Evolutionary conservation across 208 protist species (phyloP).

Genomic region (Angomonas desouzai): DNA sequence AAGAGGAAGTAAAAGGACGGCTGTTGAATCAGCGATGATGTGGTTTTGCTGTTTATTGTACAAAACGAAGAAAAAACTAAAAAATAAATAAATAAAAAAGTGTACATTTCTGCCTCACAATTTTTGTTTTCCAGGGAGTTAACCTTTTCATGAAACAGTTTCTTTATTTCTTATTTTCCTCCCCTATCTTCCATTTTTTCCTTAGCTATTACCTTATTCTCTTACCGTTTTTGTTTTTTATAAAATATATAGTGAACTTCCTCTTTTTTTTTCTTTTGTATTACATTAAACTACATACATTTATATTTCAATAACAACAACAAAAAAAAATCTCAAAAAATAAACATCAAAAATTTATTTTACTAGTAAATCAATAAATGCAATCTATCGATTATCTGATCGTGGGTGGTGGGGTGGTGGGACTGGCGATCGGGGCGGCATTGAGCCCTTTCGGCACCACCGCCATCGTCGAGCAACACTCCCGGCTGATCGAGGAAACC

Average conservation of each 20-base stretch:
- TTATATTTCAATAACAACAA: not conserved
- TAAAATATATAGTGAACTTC: not conserved
- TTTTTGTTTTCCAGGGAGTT: too few relatives aligned
- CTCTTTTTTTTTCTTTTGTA: conserved; percentile 1
- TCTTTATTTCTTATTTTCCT: too few relatives aligned
- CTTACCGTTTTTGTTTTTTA: not conserved
- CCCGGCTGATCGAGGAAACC: conserved; percentile 31
- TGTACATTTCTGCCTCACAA: too few relatives aligned
- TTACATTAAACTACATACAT: conserved; percentile 7
- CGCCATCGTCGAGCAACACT: conserved; percentile 29
- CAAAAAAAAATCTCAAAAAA: not conserved
- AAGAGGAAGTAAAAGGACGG: not conserved
- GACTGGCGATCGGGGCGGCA: conserved; percentile 33
- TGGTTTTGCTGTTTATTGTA: too few relatives aligned
- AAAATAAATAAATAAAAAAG: too few relatives aligned
- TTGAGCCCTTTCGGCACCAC: conserved; percentile 29
- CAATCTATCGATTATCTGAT: conserved; percentile 26
- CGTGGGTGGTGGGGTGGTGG: conserved; percentile 31
- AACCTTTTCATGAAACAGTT: too few relatives aligned
- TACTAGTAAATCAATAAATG: conserved; percentile 2
- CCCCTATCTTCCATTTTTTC: too few relatives aligned
- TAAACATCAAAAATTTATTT: too few relatives aligned
- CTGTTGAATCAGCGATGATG: not conserved
- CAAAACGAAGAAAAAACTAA: too few relatives aligned
- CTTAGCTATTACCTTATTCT: conserved; percentile 8